Evolutionary conservation across 1,139 yeast species (phyloP).

Genomic region (Geotrichum macrosporum): DNA sequence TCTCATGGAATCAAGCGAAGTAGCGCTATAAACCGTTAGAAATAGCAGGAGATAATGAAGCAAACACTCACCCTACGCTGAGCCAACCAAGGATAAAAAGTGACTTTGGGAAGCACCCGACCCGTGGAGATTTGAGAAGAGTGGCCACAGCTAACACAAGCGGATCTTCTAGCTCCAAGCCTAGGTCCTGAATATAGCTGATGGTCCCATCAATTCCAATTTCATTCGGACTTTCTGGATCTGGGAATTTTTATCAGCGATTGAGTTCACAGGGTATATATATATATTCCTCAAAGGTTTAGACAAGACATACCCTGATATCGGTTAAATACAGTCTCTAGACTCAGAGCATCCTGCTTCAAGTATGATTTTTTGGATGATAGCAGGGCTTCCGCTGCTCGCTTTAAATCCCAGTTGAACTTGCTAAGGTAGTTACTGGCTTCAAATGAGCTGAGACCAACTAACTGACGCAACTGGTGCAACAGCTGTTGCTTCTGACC

Average conservation of each 20-base stretch:
- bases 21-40: slow-evolving; percentile 32
- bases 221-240: slow-evolving; percentile 28
- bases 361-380: slow-evolving; percentile 4
- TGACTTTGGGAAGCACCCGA: slow-evolving; percentile 54
- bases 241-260: slow-evolving; percentile 4
- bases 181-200: slow-evolving; percentile 58
- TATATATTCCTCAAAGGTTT: too few species aligned
- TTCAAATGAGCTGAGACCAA: slow-evolving; percentile 2
- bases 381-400: slow-evolving; percentile 18
- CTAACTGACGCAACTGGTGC: slow-evolving; percentile 5
- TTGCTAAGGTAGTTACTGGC: slow-evolving; percentile 15
- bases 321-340: slow-evolving; percentile 25
- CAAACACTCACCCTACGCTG: slow-evolving; percentile 31
- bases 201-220: slow-evolving; percentile 77
- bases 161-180: slow-evolving; percentile 68
- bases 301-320: slow-evolving; percentile 22
- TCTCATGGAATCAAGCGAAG: slow-evolving; percentile 50
- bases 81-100: slow-evolving; percentile 58
- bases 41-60: slow-evolving; percentile 14
- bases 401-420: slow-evolving; percentile 23
- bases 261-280: too few species aligned
- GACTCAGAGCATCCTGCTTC: slow-evolving; percentile 7
- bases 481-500: slow-evolving; percentile 9
- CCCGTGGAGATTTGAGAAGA: slow-evolving; percentile 58
- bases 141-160: slow-evolving; percentile 66